These are phyloP conservation scores for Ceratocystis smalleyi DNA, from an alignment of 2,329 filamentous ascomycete species.

Conservation along the genomic window DNA sequence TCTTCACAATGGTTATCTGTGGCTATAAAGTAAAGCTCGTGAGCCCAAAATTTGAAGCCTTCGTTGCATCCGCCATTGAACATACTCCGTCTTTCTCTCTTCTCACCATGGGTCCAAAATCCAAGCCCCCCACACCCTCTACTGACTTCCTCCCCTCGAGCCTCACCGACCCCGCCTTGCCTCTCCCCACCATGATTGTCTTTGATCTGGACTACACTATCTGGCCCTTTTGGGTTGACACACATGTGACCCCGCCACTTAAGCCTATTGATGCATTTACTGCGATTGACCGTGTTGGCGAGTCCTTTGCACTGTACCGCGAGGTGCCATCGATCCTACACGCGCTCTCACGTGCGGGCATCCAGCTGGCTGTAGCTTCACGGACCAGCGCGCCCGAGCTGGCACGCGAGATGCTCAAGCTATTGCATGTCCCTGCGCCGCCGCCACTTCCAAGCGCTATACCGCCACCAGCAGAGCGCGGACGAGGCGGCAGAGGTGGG, in stretches of 20 bases:
- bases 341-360: constrained; percentile 34
- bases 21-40: too few species aligned
- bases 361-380: constrained; percentile 57
- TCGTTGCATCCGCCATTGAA: background rate
- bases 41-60: too few species aligned
- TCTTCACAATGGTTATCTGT: background rate
- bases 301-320: constrained; percentile 54
- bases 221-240: constrained; percentile 99
- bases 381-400: constrained; percentile 67
- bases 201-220: constrained; percentile 97
- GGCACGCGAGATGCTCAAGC: constrained; percentile 62
- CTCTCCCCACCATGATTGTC: constrained; percentile 68
- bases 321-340: constrained; percentile 54
- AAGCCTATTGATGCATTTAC: constrained; percentile 30
- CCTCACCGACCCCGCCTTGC: constrained; percentile 38
- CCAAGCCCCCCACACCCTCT: constrained; percentile 19
- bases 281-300: constrained; percentile 41
- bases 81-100: background rate
- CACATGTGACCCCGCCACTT: constrained; percentile 65
- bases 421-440: constrained; percentile 44
- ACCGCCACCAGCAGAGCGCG: background rate
- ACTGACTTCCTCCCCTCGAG: constrained; percentile 26
- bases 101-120: constrained; percentile 16
- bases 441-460: constrained; percentile 19
- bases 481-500: constrained; percentile 17